A percentile compares a stretch with the other conserved stretches of the same genome.
Evolutionary conservation across 257 asterid genomes (phyloP).

Genomic region (Primulina tabacum): DNA sequence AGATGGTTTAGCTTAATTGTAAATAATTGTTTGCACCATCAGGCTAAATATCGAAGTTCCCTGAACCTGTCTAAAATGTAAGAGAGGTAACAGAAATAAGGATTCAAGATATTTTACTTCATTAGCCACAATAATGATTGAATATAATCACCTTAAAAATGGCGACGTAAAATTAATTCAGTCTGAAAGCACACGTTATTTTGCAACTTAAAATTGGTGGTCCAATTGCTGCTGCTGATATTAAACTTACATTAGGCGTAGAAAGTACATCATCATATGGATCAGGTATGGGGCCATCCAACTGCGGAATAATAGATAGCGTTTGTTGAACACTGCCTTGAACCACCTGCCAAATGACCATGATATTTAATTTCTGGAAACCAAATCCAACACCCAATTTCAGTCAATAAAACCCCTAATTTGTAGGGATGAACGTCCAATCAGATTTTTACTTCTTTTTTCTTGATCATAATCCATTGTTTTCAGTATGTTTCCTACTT

Average conservation of each 20-base stretch:
- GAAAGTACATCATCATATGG: slow-evolving; percentile 83
- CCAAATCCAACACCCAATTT: neutral
- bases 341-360: slow-evolving; percentile 40
- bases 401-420: neutral
- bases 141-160: neutral
- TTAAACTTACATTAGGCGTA: slow-evolving; percentile 74
- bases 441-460: neutral
- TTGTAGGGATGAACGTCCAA: neutral
- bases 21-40: neutral
- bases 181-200: slow-evolving; percentile 13
- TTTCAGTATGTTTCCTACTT: neutral
- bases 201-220: neutral
- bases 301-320: slow-evolving; percentile 58
- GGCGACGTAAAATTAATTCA: neutral
- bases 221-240: slow-evolving; percentile 10
- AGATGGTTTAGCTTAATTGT: neutral
- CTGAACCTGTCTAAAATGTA: neutral
- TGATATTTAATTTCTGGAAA: neutral
- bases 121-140: neutral
- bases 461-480: neutral
- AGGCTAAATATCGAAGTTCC: neutral
- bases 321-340: slow-evolving; percentile 29
- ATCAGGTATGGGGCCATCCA: slow-evolving; percentile 84
- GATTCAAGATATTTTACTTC: neutral
- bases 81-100: neutral